A percentile compares a stretch with the other conserved stretches of the same genome.
Conservation (phyloP, 768 basidiomycete species). For the Exsudoporus frostii region DNA sequence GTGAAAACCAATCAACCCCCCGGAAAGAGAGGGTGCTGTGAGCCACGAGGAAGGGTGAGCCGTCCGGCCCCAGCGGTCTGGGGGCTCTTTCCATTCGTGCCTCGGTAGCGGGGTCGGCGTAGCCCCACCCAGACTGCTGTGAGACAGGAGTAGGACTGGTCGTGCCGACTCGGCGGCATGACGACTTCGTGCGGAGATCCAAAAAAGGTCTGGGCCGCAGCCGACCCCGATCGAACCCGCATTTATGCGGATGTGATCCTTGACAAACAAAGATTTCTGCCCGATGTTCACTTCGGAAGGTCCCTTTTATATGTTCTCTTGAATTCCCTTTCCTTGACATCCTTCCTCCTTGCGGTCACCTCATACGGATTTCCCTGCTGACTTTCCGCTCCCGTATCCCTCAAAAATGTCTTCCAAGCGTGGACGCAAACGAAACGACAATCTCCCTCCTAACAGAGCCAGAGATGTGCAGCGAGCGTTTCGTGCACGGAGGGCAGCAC, state of each 20-base stretch:
- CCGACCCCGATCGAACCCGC: constrained; percentile 38
- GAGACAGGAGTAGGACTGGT: constrained; percentile 7
- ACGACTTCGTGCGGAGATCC: constrained; percentile 33
- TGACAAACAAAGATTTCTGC: constrained; percentile 35
- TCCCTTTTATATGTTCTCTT: constrained; percentile 40
- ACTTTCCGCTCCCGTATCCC: constrained; percentile 6
- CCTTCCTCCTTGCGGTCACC: constrained; percentile 33
- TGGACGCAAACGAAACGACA: constrained; percentile 74
- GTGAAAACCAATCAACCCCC: constrained; percentile 29
- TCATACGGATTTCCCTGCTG: constrained; percentile 17
- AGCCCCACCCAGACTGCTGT: too few relatives aligned
- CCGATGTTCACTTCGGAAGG: constrained; percentile 35
- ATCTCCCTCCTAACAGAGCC: constrained; percentile 64
- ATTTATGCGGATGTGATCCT: constrained; percentile 32
- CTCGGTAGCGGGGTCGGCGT: too few relatives aligned
- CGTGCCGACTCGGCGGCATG: constrained; percentile 21
- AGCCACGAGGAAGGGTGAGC: constrained; percentile 25
- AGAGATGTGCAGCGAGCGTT: constrained; percentile 89
- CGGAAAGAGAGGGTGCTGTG: constrained; percentile 25
- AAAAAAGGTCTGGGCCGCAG: constrained; percentile 35
- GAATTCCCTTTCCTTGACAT: constrained; percentile 32
- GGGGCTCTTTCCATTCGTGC: not conserved
- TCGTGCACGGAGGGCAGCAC: constrained; percentile 83
- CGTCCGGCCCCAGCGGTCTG: not conserved
- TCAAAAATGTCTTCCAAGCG: constrained; percentile 77